Conservation (phyloP, 2,329 filamentous ascomycete genomes). For the Colletotrichum sp. region DNA sequence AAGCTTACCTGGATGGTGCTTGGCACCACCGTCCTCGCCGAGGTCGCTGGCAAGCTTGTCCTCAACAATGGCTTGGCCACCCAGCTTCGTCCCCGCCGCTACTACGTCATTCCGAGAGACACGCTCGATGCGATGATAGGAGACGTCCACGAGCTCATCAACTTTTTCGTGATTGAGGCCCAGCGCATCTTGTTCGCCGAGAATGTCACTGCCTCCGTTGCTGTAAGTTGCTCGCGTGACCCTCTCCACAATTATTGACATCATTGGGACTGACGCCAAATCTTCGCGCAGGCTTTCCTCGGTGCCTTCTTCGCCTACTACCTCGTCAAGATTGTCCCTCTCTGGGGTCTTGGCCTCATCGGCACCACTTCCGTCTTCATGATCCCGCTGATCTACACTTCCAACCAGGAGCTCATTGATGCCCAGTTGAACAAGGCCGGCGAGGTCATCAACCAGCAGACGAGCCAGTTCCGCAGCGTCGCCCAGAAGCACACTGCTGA, state of each 20-base stretch:
- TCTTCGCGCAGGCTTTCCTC: conserved; percentile 55
- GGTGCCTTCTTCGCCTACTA: conserved; percentile 70
- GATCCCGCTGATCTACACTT: conserved; percentile 67
- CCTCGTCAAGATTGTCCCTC: conserved; percentile 72
- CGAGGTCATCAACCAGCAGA: conserved; percentile 66
- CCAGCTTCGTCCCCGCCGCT: conserved; percentile 70
- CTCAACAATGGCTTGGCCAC: conserved; percentile 67
- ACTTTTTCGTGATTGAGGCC: conserved; percentile 75
- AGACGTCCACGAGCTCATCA: conserved; percentile 71
- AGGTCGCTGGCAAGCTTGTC: conserved; percentile 65
- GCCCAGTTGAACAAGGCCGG: conserved; percentile 62
- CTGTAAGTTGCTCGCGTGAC: conserved; percentile 49
- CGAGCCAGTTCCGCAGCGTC: conserved; percentile 64
- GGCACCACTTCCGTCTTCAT: conserved; percentile 65
- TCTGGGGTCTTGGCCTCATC: conserved; percentile 72
- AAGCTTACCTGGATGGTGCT: conserved; percentile 70
- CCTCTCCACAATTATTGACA: conserved; percentile 3
- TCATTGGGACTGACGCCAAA: neutral
- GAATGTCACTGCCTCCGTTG: conserved; percentile 65
- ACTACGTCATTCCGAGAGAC: conserved; percentile 70
- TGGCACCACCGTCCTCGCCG: conserved; percentile 64
- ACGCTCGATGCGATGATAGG: conserved; percentile 66
- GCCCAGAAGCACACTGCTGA: conserved; percentile 69
- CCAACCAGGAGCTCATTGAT: conserved; percentile 75
- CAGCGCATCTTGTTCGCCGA: conserved; percentile 73